Evolutionary conservation across 2,329 filamentous ascomycete genomes (phyloP).

Genomic region (Fusarium compactum): DNA sequence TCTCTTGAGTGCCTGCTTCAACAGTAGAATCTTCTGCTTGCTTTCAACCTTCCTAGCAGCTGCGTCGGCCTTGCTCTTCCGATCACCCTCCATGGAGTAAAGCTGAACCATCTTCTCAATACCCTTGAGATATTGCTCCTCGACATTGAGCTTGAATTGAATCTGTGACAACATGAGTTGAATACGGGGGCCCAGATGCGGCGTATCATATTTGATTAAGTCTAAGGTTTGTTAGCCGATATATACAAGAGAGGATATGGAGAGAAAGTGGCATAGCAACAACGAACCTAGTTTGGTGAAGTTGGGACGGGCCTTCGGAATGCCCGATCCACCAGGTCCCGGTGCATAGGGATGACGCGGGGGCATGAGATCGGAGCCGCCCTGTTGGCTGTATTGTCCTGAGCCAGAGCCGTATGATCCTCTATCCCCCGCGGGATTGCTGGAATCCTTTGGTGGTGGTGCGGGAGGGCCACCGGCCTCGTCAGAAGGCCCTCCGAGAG

Average conservation of each 20-base stretch:
- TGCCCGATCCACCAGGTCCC: conserved; percentile 72
- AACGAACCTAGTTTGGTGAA: conserved; percentile 93
- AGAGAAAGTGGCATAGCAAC: conserved; percentile 7
- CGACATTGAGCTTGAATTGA: conserved; percentile 98
- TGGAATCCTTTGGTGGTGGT: conserved; percentile 79
- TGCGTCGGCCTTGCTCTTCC: conserved; percentile 94
- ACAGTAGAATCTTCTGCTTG: conserved; percentile 95
- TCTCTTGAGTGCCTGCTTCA: conserved; percentile 95
- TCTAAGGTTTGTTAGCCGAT: conserved; percentile 65
- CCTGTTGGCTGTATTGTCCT: conserved; percentile 66
- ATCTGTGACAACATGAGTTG: conserved; percentile 99
- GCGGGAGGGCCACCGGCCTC: conserved; percentile 66
- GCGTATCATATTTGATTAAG: conserved; percentile 98
- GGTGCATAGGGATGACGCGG: conserved; percentile 81
- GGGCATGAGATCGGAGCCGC: conserved; percentile 80
- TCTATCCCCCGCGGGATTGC: conserved; percentile 60
- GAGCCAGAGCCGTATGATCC: conserved; percentile 71
- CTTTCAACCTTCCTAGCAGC: conserved; percentile 91
- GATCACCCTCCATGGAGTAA: conserved; percentile 96
- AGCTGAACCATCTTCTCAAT: conserved; percentile 99
- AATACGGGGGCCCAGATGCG: conserved; percentile 94
- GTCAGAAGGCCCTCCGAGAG: conserved; percentile 59
- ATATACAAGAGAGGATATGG: conserved; percentile 5
- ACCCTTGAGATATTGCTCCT: conserved; percentile 98
- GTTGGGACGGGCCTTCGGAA: conserved; percentile 84